Base-by-base conservation (phyloP, 192 early-diverging fungal species). In the Mortierella claussenii region DNA sequence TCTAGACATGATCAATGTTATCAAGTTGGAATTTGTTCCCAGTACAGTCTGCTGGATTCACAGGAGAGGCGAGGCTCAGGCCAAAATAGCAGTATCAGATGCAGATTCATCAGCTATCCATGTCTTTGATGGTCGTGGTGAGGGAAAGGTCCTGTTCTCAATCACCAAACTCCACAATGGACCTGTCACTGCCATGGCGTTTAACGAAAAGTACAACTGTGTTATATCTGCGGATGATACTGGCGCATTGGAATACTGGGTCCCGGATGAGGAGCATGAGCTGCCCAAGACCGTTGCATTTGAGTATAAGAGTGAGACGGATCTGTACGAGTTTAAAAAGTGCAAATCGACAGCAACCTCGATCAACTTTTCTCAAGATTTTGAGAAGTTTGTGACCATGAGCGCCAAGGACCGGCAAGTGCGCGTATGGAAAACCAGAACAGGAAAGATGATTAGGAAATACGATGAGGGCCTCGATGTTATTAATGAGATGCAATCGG, bases 281-380 rank as follows among this genome's bases (percentile, higher is more conserved):
- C 75, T 92, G 6, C 92, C 92, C 0, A 75, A 82, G 28, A 80
- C 70, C 0, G 71, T 95, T 7, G 82, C 70, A 4, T 99, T 96
- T 79, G 83, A 86, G 51, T 90, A 90, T 69, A 99, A 99, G 83
- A 87, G 90, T 17, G 92, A 99, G 42, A 99, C 97, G 0, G 95
- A 98, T 83, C 79, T 99, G 43, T 99, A 96, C 70, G 95, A 96
- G 66, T 99, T 97, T 64, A 93, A 94, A 81, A 99, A 98, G 89
- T 69, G 81, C 43, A 94, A 94, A 71, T 83, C 89, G 37, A 68
- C 85, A 1, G 96, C 98, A 0, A 90, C 87, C 9, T 90, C 91
- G 21, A 81, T 99, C 9, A 83, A 69, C 7, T 93, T 99, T 60
- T 97, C 95, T 7, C 87, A 85, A 4, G 93, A 97, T 54, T 88